Percentiles rank a stretch among this genome's conserved stretches.
Conservation (phyloP, 2,329 filamentous ascomycete genomes). For the Ambrosiella cleistominuta region DNA sequence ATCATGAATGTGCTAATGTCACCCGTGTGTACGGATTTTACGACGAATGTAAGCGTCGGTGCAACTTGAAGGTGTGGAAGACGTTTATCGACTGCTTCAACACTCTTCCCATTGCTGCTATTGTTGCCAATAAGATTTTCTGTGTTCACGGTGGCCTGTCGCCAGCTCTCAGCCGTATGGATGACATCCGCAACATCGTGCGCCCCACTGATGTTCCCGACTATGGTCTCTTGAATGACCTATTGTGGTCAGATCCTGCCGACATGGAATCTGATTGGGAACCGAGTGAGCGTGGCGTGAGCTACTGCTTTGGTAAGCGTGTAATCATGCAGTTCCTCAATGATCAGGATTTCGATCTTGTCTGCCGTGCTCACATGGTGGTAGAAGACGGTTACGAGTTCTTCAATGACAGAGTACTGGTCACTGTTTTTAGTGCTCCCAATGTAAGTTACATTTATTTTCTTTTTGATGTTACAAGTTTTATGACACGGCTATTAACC, state of each 20-base stretch:
- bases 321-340: slow-evolving; percentile 94
- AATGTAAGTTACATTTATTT: slow-evolving; percentile 49
- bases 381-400: slow-evolving; percentile 99
- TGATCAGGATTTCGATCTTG: slow-evolving; percentile 88
- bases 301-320: slow-evolving; percentile 96
- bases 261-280: slow-evolving; percentile 99
- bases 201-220: slow-evolving; percentile 94
- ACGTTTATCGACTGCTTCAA: slow-evolving; percentile 96
- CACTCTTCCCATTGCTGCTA: slow-evolving; percentile 84
- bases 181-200: slow-evolving; percentile 91
- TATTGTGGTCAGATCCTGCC: slow-evolving; percentile 93
- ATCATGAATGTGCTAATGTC: slow-evolving; percentile 93
- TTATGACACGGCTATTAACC: slow-evolving; percentile 19
- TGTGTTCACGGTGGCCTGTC: slow-evolving; percentile 92
- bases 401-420: slow-evolving; percentile 84
- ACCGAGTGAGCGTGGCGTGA: slow-evolving; percentile 88
- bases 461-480: not conserved
- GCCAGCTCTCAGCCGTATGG: slow-evolving; percentile 87
- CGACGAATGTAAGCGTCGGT: slow-evolving; percentile 90
- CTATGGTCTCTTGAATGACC: slow-evolving; percentile 84
- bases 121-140: slow-evolving; percentile 93
- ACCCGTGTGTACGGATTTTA: slow-evolving; percentile 95
- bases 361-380: slow-evolving; percentile 97
- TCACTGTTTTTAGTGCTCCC: slow-evolving; percentile 93
- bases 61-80: slow-evolving; percentile 97